Base-by-base conservation (phyloP, 2,329 filamentous ascomycete species). In the Scytalidium sp. region DNA sequence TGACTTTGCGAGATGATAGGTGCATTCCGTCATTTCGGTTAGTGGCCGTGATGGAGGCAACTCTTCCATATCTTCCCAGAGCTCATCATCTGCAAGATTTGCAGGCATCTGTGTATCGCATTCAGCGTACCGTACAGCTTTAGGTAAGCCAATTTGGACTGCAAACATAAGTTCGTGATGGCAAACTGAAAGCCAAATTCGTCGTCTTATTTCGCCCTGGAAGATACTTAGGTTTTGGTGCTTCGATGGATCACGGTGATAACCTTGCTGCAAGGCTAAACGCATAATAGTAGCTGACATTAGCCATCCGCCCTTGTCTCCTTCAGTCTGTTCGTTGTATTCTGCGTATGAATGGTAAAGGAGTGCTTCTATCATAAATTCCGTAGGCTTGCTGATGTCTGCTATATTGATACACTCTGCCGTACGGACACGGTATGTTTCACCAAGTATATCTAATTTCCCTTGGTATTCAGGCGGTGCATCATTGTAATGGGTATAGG, bases 141-240 rank as follows among this genome's bases (percentile, higher is more conserved):
- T 79, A 2, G 85, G 85, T 47, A 88, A 70, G 1, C 84, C 84
- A 53, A 87, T 74, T 60, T 87, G 83, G 59, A 85, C 85, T 1
- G 81, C 79, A 27, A 85, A 83, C 4, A 88, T 64, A 3, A 84
- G 65, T 58, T 88, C 85, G 43, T 85, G 73, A 57, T 85, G 81
- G 19, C 71, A 67, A 5, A 73, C 72, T 51, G 79, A 66, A 53
- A 74, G 73, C 79, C 79, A 82, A 56, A 78, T 65, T 48, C 84
- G 72, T 25, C 83, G 74, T 53, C 84, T 74, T 80, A 87, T 91
- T 66, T 82, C 78, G 8, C 73, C 74, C 51, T 81, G 72, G 50
- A 77, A 81, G 0, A 75, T 66, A 1, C 73, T 69, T 21, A 82
- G 70, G 46, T 71, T 71, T 3, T 74, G 70, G 53, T 81, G 64